Conservation (phyloP, 192 early-diverging fungal species). For the Backusella circina region DNA sequence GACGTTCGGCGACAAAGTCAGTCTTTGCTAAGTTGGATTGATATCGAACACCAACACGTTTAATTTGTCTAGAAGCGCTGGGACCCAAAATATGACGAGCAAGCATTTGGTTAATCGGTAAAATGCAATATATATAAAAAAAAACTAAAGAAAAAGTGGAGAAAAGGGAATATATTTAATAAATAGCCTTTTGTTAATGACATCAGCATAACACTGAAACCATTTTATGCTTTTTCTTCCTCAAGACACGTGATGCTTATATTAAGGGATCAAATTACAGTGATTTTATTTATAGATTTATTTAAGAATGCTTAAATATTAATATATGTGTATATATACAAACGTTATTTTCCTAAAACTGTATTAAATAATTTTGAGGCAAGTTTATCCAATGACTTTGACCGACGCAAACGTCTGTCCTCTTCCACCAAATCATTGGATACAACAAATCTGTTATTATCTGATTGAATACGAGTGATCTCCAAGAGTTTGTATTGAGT, state of each 20-base stretch:
- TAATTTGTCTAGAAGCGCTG: neutral
- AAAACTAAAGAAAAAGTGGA: neutral
- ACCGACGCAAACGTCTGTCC: neutral
- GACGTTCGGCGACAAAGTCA: constrained; percentile 24
- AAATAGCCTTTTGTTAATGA: neutral
- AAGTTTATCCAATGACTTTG: neutral
- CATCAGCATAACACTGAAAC: neutral
- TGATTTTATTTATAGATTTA: neutral
- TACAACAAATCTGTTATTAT: neutral
- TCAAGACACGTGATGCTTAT: neutral
- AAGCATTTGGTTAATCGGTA: neutral
- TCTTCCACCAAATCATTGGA: neutral
- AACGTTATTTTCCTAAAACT: neutral
- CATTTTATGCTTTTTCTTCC: neutral
- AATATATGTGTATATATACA: neutral
- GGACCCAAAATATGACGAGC: neutral
- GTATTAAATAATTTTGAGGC: neutral
- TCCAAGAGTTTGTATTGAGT: neutral
- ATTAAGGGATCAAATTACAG: neutral
- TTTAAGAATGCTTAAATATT: neutral
- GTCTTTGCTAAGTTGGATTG: constrained; percentile 6
- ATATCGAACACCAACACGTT: constrained; percentile 28
- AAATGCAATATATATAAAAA: neutral
- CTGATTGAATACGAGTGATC: neutral
- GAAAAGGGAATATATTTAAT: neutral